These are phyloP conservation scores for Flueggea neowawraea DNA, from an alignment of 441 rosid genomes.

Conservation along the genomic window DNA sequence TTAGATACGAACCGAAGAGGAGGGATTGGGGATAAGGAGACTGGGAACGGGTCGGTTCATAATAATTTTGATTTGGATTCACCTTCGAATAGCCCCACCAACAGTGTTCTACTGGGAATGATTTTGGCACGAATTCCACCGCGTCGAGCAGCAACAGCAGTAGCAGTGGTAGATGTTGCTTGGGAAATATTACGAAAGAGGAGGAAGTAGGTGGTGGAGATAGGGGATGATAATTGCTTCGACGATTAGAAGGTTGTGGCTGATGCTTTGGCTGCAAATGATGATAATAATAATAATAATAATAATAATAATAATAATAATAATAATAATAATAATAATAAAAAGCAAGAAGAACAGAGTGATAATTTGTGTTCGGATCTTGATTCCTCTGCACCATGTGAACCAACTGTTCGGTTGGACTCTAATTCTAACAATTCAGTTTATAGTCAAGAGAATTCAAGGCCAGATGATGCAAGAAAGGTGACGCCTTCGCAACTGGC, in stretches of 20 bases:
- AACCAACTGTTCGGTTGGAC: conserved; percentile 20
- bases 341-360: conserved; percentile 29
- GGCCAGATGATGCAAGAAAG: conserved; percentile 25
- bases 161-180: conserved; percentile 72
- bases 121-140: conserved; percentile 43
- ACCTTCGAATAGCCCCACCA: conserved; percentile 57
- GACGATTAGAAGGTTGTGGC: conserved; percentile 98
- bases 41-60: conserved; percentile 30
- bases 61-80: conserved; percentile 70
- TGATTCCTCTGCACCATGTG: conserved; percentile 24
- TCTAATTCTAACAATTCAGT: conserved; percentile 15
- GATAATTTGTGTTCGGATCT: conserved; percentile 23
- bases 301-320: too few species aligned
- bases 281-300: too few species aligned
- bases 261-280: conserved; percentile 87
- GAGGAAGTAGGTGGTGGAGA: conserved; percentile 72
- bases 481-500: conserved; percentile 24
- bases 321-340: conserved; percentile 35
- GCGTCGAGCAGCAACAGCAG: conserved; percentile 40
- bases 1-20: conserved; percentile 29
- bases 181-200: conserved; percentile 80
- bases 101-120: conserved; percentile 36
- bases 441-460: conserved; percentile 23
- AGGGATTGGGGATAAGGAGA: conserved; percentile 17
- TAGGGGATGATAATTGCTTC: conserved; percentile 62